Conservation (phyloP, 495 filamentous ascomycete species). For the Coniosporium apollinis region DNA sequence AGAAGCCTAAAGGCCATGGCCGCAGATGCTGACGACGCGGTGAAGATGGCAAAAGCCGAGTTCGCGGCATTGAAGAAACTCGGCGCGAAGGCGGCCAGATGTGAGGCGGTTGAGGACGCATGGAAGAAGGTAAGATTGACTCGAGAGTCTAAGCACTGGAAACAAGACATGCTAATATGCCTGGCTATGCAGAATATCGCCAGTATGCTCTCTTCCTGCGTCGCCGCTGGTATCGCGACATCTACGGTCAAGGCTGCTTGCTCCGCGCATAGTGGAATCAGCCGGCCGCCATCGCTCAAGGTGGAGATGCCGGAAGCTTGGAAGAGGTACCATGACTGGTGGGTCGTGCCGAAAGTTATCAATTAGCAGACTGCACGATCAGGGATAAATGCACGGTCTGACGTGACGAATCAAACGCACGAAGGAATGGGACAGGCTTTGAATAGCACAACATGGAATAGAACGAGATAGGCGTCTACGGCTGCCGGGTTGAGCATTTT, state of each 20-base stretch:
- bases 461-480: too few relatives aligned
- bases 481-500: too few relatives aligned
- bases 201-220: conserved; percentile 20
- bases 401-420: too few relatives aligned
- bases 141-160: background rate
- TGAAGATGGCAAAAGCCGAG: conserved; percentile 15
- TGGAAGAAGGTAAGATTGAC: conserved; percentile 11
- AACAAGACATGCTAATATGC: conserved; percentile 2
- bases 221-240: conserved; percentile 24
- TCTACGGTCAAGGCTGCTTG: conserved; percentile 16
- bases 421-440: too few relatives aligned
- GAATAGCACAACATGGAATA: too few relatives aligned
- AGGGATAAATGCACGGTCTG: too few relatives aligned
- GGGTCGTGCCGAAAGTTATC: conserved; percentile 57
- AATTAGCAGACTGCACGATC: too few relatives aligned
- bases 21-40: conserved; percentile 6
- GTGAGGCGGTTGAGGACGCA: conserved; percentile 13
- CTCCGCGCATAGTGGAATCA: background rate
- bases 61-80: conserved; percentile 16
- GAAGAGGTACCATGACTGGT: conserved; percentile 49
- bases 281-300: conserved; percentile 8
- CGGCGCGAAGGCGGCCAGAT: conserved; percentile 11
- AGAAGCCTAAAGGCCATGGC: conserved; percentile 1
- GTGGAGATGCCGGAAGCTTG: conserved; percentile 15
- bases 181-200: conserved; percentile 12